Conservation (phyloP, 306 rosid genomes). For the Vigna angularis region DNA sequence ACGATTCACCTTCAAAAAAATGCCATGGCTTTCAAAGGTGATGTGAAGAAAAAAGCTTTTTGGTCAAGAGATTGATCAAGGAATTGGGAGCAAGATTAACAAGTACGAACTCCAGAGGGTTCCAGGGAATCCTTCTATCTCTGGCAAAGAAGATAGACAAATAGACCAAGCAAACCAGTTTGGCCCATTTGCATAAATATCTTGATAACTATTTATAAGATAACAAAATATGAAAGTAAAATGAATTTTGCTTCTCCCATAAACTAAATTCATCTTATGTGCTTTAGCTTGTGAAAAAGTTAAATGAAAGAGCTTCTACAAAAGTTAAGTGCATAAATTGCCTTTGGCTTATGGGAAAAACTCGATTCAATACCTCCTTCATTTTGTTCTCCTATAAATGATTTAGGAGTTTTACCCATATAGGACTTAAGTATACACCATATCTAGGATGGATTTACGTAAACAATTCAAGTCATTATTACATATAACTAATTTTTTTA, state of each 20-base stretch:
- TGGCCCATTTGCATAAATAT: too few species aligned
- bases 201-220: too few species aligned
- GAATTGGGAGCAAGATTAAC: not conserved
- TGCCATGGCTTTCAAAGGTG: conserved; percentile 1
- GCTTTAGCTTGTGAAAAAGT: too few species aligned
- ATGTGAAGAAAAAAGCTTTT: not conserved
- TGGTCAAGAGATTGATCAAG: not conserved
- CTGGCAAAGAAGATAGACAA: conserved; percentile 9
- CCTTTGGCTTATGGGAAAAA: too few species aligned
- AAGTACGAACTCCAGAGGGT: not conserved
- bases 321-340: too few species aligned
- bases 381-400: too few species aligned
- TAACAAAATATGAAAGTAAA: too few species aligned
- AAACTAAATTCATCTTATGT: too few species aligned
- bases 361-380: too few species aligned
- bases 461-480: not conserved
- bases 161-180: conserved; percentile 4
- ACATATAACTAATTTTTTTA: not conserved
- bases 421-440: not conserved
- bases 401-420: too few species aligned
- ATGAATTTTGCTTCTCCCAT: too few species aligned
- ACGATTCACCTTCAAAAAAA: not conserved
- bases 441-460: not conserved
- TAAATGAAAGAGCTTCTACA: too few species aligned
- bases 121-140: not conserved